These are phyloP conservation scores for Fusarium temperatum DNA, from an alignment of 2,329 filamentous ascomycete species.

Conservation along the genomic window DNA sequence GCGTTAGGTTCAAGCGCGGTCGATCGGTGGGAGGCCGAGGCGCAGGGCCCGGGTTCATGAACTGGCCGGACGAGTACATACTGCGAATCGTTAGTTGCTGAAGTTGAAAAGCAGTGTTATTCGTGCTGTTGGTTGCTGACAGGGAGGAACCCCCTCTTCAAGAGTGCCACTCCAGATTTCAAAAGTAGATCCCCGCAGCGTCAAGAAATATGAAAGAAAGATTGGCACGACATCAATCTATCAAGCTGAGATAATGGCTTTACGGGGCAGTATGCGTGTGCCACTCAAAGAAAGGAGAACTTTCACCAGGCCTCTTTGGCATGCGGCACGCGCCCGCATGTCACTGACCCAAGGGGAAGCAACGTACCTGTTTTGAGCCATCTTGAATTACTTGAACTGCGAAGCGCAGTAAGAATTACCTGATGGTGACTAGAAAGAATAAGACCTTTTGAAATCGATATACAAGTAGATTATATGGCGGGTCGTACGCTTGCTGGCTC, in stretches of 20 bases:
- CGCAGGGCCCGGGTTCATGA: constrained; percentile 97
- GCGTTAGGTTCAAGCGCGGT: constrained; percentile 82
- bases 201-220: not conserved
- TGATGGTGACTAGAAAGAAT: constrained; percentile 7
- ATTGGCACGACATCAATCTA: not conserved
- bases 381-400: constrained; percentile 34
- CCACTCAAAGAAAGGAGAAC: not conserved
- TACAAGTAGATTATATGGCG: constrained; percentile 1
- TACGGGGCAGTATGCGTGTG: not conserved
- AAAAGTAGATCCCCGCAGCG: not conserved
- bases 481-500: constrained; percentile 18
- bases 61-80: constrained; percentile 71
- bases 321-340: constrained; percentile 9
- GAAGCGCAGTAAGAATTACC: constrained; percentile 11
- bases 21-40: constrained; percentile 88
- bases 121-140: constrained; percentile 6
- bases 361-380: constrained; percentile 49
- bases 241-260: not conserved
- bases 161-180: not conserved
- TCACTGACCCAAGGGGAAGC: not conserved
- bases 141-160: not conserved
- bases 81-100: constrained; percentile 48
- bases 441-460: constrained; percentile 11
- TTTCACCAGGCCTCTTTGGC: constrained; percentile 28
- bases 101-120: not conserved